These are phyloP conservation scores for Hibiscus tridactylites DNA, from an alignment of 345 rosid genomes.

Conservation along the genomic window DNA sequence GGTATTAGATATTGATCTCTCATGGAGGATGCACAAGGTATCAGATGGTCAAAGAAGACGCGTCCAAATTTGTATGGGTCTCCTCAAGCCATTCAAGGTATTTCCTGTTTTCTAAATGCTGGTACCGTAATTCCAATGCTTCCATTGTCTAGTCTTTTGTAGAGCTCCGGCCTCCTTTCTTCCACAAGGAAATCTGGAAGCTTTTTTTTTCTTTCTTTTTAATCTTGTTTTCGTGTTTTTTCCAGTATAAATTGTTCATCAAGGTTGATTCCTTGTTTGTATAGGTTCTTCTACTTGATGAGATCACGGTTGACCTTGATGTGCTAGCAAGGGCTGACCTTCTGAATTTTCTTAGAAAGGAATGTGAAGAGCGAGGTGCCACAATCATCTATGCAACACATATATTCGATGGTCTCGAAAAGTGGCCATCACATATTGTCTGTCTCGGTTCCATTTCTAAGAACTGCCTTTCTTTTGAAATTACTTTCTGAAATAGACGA, in stretches of 20 bases:
- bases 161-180: background rate
- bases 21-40: constrained; percentile 93
- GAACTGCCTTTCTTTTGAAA: too few species aligned
- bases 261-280: background rate
- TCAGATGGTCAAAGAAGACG: constrained; percentile 97
- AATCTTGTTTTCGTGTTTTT: background rate
- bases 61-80: constrained; percentile 98
- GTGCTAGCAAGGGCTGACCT: constrained; percentile 97
- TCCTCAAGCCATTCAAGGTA: constrained; percentile 86
- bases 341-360: constrained; percentile 68
- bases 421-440: too few species aligned
- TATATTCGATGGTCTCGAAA: too few species aligned
- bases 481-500: background rate
- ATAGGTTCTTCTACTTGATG: constrained; percentile 96
- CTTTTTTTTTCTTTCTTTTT: background rate
- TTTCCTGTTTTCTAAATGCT: background rate
- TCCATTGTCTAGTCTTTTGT: background rate
- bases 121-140: background rate
- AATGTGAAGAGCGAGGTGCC: constrained; percentile 51
- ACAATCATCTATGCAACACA: too few species aligned
- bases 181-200: background rate
- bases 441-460: too few species aligned
- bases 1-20: too few species aligned
- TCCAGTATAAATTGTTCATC: background rate
- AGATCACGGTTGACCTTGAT: constrained; percentile 95